Evolutionary conservation across 495 filamentous ascomycete genomes (phyloP), one percentile per base, ranked within the genome.

Genomic region (Polyplosphaeria fusca): DNA sequence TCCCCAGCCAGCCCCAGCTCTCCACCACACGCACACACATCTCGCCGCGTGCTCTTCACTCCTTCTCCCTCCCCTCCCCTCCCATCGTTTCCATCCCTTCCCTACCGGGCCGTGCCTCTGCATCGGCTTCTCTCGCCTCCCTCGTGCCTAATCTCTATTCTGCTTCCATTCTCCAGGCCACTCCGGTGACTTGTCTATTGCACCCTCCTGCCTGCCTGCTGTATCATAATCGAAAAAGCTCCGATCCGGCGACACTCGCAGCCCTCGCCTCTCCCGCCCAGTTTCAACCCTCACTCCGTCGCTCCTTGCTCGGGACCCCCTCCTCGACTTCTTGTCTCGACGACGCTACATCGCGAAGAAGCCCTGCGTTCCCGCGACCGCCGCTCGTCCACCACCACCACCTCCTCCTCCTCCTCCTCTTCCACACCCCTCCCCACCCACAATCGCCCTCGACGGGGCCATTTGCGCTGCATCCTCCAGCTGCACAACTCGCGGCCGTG

Each of bases 171-270:
- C 56, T 60, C 55, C 55, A 60, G 47, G 50, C 51, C 38, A n/a
- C 50, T 24, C 26, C 16, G 4, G 41, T 44, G 56, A 38, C 61
- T 56, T 64, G 61, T 64, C 56, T 64, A 64, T 64, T 64, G 51
- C 58, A 60, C 12, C 50, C 47, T 7, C 30, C 30, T 35, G 30
- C 30, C 39, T 30, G 60, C 54, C 47, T 47, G 55, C 60, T 55
- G 60, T 59, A 58, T 59, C 60, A 57, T 64, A 60, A 60, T 60
- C 55, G 11, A 53, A 35, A 30, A 42, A 41, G 3, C 60, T 40
- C 45, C 44, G 38, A 54, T 14, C 52, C 55, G 26, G 20, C 53
- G 49, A 47, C 46, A 13, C 43, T n/a, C n/a, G n/a, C n/a, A n/a
- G n/a, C 38, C 12, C 37, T 37, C 38, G 12, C 4, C 4, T 5